Evolutionary conservation across 108 stramenopile species (phyloP).

Genomic region (Parietichytrium sp.): DNA sequence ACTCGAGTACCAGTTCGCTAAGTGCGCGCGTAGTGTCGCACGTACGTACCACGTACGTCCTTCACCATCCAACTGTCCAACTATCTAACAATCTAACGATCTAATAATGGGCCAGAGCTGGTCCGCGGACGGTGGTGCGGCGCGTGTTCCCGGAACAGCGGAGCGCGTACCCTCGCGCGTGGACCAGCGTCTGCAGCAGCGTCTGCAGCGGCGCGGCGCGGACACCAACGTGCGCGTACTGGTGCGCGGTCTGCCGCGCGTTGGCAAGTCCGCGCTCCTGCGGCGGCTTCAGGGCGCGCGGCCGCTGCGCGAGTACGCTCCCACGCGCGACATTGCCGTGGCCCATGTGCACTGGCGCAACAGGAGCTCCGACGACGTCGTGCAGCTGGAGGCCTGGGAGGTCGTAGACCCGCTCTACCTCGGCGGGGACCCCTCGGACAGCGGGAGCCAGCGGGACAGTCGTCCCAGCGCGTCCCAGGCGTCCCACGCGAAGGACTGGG

Average conservation of each 20-base stretch:
- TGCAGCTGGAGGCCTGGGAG: constrained; percentile 19
- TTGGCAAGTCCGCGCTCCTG: background rate
- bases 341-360: constrained; percentile 31
- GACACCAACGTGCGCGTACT: constrained; percentile 5
- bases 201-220: constrained; percentile 19
- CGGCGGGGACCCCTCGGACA: background rate
- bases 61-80: no score
- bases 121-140: no score
- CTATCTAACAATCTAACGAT: no score
- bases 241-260: background rate
- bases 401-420: constrained; percentile 14
- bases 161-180: no score
- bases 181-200: background rate
- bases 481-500: background rate
- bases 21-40: no score
- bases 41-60: no score
- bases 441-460: background rate
- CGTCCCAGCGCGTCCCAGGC: background rate
- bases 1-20: no score
- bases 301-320: background rate
- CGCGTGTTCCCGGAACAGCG: no score
- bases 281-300: background rate
- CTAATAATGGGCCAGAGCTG: no score
- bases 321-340: background rate
- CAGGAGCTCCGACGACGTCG: background rate